Evolutionary conservation across 176 grass and related monocot species (phyloP).

Genomic region (Aegilops sharonensis): DNA sequence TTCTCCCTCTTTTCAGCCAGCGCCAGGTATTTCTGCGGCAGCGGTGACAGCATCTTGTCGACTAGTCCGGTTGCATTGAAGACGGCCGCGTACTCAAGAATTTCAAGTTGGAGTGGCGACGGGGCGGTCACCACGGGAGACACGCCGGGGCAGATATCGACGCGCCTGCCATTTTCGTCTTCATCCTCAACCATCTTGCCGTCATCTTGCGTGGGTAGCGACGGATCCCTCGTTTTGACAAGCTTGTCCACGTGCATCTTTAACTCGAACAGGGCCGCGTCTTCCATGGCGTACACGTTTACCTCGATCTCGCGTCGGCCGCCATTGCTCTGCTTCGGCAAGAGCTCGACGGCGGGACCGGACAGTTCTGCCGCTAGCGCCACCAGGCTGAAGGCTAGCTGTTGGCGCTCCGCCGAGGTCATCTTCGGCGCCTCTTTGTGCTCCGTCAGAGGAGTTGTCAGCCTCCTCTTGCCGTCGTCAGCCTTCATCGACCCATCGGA

Average conservation of each 20-base stretch:
- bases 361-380: conserved; percentile 26
- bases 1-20: background rate
- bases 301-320: background rate
- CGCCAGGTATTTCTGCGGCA: conserved; percentile 1
- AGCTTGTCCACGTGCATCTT: conserved; percentile 31
- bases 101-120: background rate
- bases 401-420: background rate
- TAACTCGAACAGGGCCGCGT: background rate
- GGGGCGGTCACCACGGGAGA: background rate
- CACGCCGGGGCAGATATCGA: background rate
- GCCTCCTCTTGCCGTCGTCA: background rate
- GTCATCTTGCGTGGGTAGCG: background rate
- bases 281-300: background rate
- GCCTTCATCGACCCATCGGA: background rate
- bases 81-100: background rate
- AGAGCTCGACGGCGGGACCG: conserved; percentile 3
- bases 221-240: background rate
- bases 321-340: background rate
- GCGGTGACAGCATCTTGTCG: conserved; percentile 1
- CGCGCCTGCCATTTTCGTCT: conserved; percentile 2
- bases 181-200: background rate
- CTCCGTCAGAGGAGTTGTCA: background rate
- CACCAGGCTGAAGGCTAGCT: conserved; percentile 2
- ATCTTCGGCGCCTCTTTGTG: background rate
- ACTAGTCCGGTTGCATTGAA: background rate